Evolutionary conservation across 1,284 basidiomycete genomes (phyloP).

Genomic region (Leccinum subrobustum): DNA sequence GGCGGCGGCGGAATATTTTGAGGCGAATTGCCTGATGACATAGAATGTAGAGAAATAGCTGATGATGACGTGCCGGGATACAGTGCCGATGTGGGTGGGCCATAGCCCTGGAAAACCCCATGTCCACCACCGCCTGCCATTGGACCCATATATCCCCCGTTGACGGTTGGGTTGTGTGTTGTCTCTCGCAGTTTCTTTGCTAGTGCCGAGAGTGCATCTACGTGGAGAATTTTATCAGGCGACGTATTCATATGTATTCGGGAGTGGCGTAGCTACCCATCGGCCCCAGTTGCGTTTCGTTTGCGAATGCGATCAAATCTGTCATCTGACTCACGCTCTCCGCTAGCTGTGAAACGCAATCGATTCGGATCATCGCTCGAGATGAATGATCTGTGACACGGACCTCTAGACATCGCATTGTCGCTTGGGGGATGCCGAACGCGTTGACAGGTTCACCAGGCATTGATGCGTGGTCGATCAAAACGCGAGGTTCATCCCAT

Average conservation of each 20-base stretch:
- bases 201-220: conserved; percentile 34
- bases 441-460: conserved; percentile 80
- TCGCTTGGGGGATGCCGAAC: conserved; percentile 81
- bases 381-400: conserved; percentile 11
- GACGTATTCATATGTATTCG: conserved; percentile 30
- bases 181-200: conserved; percentile 34
- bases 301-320: conserved; percentile 68
- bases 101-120: conserved; percentile 25
- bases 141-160: conserved; percentile 25
- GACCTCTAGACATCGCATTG: conserved; percentile 82
- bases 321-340: conserved; percentile 76
- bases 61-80: conserved; percentile 48
- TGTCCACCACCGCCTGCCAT: conserved; percentile 19
- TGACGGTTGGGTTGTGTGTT: conserved; percentile 21
- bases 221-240: conserved; percentile 26
- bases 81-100: conserved; percentile 40
- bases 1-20: conserved; percentile 45
- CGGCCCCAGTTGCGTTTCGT: conserved; percentile 53
- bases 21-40: conserved; percentile 42
- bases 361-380: conserved; percentile 4
- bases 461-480: conserved; percentile 58
- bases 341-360: conserved; percentile 48
- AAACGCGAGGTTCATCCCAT: conserved; percentile 59
- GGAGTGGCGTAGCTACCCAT: conserved; percentile 50
- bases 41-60: conserved; percentile 31